Evolutionary conservation across 2,329 filamentous ascomycete species (phyloP).

Genomic region (Diaporthe batatas): DNA sequence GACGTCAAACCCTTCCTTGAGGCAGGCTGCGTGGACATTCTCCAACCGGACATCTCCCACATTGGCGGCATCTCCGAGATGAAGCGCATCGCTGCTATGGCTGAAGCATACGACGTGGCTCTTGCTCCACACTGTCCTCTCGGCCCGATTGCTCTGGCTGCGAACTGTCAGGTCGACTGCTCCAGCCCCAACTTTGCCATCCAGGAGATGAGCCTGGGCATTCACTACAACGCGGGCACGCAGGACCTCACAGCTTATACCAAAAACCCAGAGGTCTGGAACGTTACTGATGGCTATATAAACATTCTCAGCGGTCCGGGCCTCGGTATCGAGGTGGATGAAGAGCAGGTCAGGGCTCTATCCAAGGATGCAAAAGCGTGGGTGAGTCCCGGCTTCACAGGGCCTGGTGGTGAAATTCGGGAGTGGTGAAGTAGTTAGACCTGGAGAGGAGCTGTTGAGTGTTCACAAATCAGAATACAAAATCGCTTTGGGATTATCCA

Average conservation of each 20-base stretch:
- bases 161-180: conserved; percentile 71
- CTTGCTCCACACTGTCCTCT: conserved; percentile 75
- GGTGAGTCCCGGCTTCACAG: conserved; percentile 72
- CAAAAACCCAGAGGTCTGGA: conserved; percentile 69
- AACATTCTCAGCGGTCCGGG: conserved; percentile 65
- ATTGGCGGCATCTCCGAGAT: conserved; percentile 74
- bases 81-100: conserved; percentile 72
- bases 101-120: conserved; percentile 74
- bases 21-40: conserved; percentile 69
- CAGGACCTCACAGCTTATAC: conserved; percentile 72
- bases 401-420: conserved; percentile 71
- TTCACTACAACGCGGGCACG: conserved; percentile 75
- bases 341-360: conserved; percentile 69
- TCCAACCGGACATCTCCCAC: conserved; percentile 76
- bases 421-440: conserved; percentile 68
- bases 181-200: conserved; percentile 71
- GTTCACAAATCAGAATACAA: background rate
- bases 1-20: conserved; percentile 75
- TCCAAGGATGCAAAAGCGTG: conserved; percentile 66
- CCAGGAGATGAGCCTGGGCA: conserved; percentile 77
- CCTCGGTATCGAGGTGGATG: conserved; percentile 73
- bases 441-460: background rate
- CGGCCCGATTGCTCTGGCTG: conserved; percentile 74
- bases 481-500: background rate
- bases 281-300: conserved; percentile 70